These are phyloP conservation scores for Flaveria ramosissima DNA, from an alignment of 129 eudicot species.

Conservation along the genomic window DNA sequence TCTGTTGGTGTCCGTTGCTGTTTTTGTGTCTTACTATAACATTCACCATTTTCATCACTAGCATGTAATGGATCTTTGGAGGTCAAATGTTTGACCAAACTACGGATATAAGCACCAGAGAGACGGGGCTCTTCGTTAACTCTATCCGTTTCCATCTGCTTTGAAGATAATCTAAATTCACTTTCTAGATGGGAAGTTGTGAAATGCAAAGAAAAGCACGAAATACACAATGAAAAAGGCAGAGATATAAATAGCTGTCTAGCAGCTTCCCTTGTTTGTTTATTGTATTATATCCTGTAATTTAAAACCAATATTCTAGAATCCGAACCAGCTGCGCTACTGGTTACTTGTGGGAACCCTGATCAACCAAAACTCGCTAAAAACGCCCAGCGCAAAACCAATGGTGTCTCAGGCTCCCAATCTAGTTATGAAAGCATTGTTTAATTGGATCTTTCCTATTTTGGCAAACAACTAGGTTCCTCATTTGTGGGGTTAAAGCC, in stretches of 20 bases:
- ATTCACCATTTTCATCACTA: conserved; percentile 17
- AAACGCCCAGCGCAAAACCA: not conserved
- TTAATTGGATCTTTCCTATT: conserved; percentile 41
- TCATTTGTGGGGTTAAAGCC: too few species aligned
- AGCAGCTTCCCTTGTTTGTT: conserved; percentile 34
- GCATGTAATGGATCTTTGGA: conserved; percentile 43
- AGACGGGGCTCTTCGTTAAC: conserved; percentile 56
- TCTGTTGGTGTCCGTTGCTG: conserved; percentile 29
- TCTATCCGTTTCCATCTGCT: conserved; percentile 40
- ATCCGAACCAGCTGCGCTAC: too few species aligned
- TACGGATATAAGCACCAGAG: conserved; percentile 72
- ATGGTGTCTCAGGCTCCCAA: too few species aligned
- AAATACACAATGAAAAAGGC: conserved; percentile 38
- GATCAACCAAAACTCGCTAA: too few species aligned
- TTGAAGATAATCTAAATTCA: conserved; percentile 41
- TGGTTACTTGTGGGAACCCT: too few species aligned
- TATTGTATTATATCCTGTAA: not conserved
- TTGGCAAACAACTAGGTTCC: conserved; percentile 60
- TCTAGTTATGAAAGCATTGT: too few species aligned
- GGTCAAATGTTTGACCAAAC: conserved; percentile 72
- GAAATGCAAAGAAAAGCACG: not conserved
- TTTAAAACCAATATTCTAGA: not conserved
- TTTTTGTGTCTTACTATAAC: conserved; percentile 22
- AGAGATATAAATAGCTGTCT: conserved; percentile 75
- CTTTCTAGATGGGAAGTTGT: not conserved